phyloP scores from a whole-genome alignment of 129 eudicot genomes.

The Flaveria sonorensis region DNA sequence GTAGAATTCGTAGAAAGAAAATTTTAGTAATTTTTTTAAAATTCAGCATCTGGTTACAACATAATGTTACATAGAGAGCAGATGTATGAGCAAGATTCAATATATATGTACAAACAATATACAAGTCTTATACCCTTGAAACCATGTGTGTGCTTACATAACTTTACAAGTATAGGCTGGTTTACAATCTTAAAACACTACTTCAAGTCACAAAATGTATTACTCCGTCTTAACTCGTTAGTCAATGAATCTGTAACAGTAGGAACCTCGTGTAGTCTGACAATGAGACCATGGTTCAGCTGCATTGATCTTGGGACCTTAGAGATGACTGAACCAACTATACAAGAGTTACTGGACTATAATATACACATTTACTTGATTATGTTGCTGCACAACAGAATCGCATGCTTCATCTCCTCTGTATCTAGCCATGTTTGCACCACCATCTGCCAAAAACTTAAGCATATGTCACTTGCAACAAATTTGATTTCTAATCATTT shows the following conservation, averaged over 20 bases:
- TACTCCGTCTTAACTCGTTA: not conserved
- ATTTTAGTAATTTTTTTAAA: no score
- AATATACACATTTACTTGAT: conserved; percentile 29
- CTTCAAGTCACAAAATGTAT: conserved; percentile 16
- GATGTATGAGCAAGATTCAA: no score
- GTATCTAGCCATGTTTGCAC: conserved; percentile 64
- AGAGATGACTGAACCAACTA: conserved; percentile 17
- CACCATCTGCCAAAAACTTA: conserved; percentile 58
- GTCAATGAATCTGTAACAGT: not conserved
- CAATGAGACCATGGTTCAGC: conserved; percentile 23
- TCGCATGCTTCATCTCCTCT: conserved; percentile 79
- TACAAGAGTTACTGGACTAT: not conserved
- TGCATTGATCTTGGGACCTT: not conserved
- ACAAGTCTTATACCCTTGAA: not conserved
- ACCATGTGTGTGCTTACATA: conserved; percentile 1
- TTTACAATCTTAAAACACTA: conserved; percentile 25
- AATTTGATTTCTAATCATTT: not conserved
- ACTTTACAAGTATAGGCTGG: not conserved
- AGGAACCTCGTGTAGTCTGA: conserved; percentile 2
- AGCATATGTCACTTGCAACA: not conserved
- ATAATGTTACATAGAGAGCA: no score
- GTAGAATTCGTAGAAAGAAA: no score
- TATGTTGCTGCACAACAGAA: conserved; percentile 60
- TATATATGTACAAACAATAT: not conserved
- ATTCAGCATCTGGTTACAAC: not conserved